These are phyloP conservation scores for Mycena pura DNA, from an alignment of 768 basidiomycete species.

Conservation along the genomic window DNA sequence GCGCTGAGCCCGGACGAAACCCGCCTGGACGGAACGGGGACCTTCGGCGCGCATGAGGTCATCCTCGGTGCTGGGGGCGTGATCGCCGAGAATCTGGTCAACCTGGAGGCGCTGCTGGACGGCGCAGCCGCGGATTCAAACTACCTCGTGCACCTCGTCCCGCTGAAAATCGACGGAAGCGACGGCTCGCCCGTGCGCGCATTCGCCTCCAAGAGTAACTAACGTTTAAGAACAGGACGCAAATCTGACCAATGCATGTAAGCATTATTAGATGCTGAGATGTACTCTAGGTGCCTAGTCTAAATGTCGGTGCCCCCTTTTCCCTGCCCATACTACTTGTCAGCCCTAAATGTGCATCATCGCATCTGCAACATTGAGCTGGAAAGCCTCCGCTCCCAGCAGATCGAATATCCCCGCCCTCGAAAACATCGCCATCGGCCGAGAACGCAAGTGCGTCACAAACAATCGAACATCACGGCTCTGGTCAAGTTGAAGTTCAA, in stretches of 20 bases:
- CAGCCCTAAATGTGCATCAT: conserved; percentile 48
- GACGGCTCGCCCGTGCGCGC: conserved; percentile 81
- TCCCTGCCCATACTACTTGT: background rate
- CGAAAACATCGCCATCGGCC: conserved; percentile 48
- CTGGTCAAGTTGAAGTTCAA: conserved; percentile 37
- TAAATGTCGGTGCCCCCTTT: background rate
- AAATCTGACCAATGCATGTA: background rate
- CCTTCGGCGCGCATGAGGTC: conserved; percentile 61
- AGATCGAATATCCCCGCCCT: conserved; percentile 60
- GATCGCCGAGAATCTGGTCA: conserved; percentile 75
- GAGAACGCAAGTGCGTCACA: conserved; percentile 55
- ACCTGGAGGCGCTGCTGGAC: conserved; percentile 56
- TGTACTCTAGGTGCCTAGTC: conserved; percentile 1
- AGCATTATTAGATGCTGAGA: conserved; percentile 7
- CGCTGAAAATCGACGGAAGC: conserved; percentile 60
- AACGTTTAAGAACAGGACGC: background rate
- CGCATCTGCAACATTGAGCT: conserved; percentile 57
- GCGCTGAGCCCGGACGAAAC: conserved; percentile 74
- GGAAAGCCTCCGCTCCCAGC: conserved; percentile 54
- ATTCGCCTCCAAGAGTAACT: conserved; percentile 59
- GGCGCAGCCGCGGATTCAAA: conserved; percentile 35
- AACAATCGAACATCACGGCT: conserved; percentile 57
- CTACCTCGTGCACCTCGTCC: conserved; percentile 61
- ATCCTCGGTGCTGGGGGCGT: conserved; percentile 67
- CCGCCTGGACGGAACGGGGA: conserved; percentile 39